A percentile compares a stretch with the other conserved stretches of the same genome.
Conservation (phyloP, 2,329 filamentous ascomycete species). For the Colletotrichum sp. region DNA sequence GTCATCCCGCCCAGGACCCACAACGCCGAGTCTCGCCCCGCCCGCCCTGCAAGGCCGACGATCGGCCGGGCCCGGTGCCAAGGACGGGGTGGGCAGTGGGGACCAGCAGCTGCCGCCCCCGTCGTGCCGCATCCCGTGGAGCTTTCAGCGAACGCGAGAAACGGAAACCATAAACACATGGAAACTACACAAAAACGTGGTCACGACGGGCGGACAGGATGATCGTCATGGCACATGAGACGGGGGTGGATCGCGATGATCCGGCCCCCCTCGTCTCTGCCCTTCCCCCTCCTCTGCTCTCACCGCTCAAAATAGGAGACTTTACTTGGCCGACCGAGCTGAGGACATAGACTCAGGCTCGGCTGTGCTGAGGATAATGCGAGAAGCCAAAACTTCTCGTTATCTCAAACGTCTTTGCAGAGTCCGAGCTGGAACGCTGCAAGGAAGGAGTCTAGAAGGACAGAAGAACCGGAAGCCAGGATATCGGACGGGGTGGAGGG, state of each 20-base stretch:
- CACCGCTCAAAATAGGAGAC: background rate
- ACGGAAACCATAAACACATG: background rate
- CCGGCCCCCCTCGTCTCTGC: background rate
- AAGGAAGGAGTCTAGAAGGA: background rate
- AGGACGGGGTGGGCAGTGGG: background rate
- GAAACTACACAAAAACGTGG: background rate
- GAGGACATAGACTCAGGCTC: background rate
- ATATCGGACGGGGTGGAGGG: background rate
- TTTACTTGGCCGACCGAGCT: background rate
- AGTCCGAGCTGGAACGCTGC: background rate
- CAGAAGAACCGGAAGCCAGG: background rate
- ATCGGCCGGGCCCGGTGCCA: background rate
- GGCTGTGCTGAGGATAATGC: background rate
- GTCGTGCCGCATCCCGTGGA: background rate
- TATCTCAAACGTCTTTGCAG: background rate
- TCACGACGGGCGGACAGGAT: background rate
- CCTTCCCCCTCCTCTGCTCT: background rate
- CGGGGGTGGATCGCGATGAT: background rate
- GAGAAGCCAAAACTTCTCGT: background rate
- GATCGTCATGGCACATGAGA: background rate
- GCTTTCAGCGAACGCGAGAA: background rate
- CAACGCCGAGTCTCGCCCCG: background rate
- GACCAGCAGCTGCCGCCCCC: background rate
- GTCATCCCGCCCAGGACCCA: background rate
- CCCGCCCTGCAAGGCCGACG: background rate